Evolutionary conservation across 2,329 filamentous ascomycete species (phyloP), one percentile per base, ranked within the genome.

Genomic region (Fulvia fulva): DNA sequence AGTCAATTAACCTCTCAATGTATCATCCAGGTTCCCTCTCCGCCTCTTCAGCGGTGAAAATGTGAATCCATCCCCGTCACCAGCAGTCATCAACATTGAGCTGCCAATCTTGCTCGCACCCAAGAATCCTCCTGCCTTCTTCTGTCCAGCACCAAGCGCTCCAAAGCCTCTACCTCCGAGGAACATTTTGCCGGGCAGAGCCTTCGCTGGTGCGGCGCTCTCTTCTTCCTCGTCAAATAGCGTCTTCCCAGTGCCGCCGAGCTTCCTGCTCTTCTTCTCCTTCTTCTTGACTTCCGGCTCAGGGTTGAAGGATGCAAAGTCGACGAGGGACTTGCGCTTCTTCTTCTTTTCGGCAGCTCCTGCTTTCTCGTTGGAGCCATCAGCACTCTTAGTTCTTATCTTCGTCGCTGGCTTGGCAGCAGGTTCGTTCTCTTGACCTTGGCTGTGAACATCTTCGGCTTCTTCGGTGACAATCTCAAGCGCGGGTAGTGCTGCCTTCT

Each of bases 271-370:
- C 66, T 74, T 73, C 60, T 69, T 72, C 59, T 68, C 65, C 30
- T 62, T 66, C 61, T 65, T 65, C 32, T 60, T 64, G 2, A 64
- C 62, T 28, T 71, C 70, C 9, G 69, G 65, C 52, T 70, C 68
- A 3, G 64, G 59, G 34, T 66, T 66, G 65, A 74, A 75, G 7
- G 72, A 67, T 2, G 69, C 68, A 53, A 75, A 80, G 7, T 77
- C 76, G 67, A 77, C 75, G 57, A 81, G 75, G 3, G 77, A 78
- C 59, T 80, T 81, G 65, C 78, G 76, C 22, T 68, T 67, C 59
- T 68, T 68, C 34, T 65, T 60, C 51, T 71, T 70, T 62, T 77
- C 77, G 53, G 72, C 65, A 49, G 73, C 69, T 8, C 56, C 64
- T 59, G 78, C 78, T 34, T 68, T 63, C 3, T 67, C 56, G 65